A percentile compares a stretch with the other conserved stretches of the same genome.
Evolutionary conservation across 148 eudicot species (phyloP).

Genomic region (Heliosperma pusillum): DNA sequence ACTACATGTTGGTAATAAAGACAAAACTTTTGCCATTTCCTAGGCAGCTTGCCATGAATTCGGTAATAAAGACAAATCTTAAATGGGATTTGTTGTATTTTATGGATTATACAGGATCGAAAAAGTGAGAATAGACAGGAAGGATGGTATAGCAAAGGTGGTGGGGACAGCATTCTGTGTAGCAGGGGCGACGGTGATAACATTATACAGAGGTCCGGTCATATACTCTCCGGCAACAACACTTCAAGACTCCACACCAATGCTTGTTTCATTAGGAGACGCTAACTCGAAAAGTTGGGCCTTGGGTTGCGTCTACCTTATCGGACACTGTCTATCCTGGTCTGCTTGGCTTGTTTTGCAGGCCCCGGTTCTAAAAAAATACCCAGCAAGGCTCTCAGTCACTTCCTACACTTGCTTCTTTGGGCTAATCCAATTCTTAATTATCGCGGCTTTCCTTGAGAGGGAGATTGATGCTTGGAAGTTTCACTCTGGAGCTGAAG

Average conservation of each 20-base stretch:
- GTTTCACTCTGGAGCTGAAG: slow-evolving; percentile 78
- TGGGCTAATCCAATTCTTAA: slow-evolving; percentile 76
- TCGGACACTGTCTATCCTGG: slow-evolving; percentile 95
- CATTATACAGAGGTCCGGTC: slow-evolving; percentile 85
- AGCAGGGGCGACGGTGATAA: slow-evolving; percentile 81
- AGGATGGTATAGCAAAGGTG: slow-evolving; percentile 76
- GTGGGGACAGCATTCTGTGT: slow-evolving; percentile 70
- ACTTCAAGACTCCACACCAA: slow-evolving; percentile 38
- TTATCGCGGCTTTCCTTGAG: slow-evolving; percentile 79
- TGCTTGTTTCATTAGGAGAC: slow-evolving; percentile 51
- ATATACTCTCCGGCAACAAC: slow-evolving; percentile 71
- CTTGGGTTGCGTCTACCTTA: slow-evolving; percentile 80
- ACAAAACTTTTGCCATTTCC: no score
- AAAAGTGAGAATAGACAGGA: slow-evolving; percentile 66
- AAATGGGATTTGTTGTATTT: background rate
- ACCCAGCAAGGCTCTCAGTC: slow-evolving; percentile 87
- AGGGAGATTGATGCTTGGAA: slow-evolving; percentile 82
- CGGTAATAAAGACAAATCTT: no score
- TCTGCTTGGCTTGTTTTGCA: slow-evolving; percentile 96
- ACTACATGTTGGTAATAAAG: no score
- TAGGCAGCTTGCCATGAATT: no score
- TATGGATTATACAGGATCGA: slow-evolving; percentile 59
- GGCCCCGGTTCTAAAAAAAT: slow-evolving; percentile 79
- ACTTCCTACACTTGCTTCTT: slow-evolving; percentile 96
- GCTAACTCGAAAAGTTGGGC: slow-evolving; percentile 87